phyloP scores from a whole-genome alignment of 208 protist genomes.

The Crithidia mellificae region DNA sequence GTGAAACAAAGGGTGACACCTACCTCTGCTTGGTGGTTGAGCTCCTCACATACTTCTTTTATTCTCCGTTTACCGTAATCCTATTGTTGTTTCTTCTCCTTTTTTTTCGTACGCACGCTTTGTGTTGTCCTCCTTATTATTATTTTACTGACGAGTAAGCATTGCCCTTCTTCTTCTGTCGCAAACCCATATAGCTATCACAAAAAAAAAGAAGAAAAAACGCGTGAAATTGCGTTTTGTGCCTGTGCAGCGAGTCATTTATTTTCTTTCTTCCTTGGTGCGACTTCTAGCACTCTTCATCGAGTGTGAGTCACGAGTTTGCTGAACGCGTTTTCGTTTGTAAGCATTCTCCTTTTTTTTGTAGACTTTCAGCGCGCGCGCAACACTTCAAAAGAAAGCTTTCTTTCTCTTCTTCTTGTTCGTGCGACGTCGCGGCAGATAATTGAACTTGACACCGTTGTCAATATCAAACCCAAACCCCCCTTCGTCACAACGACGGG shows the following conservation, averaged over 20 bases:
- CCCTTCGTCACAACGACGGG: constrained; percentile 32
- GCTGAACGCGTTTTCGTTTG: no score
- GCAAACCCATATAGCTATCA: neutral
- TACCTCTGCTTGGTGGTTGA: neutral
- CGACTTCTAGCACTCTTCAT: no score
- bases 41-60: neutral
- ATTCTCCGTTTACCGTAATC: neutral
- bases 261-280: neutral
- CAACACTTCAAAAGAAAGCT: no score
- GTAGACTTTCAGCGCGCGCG: no score
- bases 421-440: no score
- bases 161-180: neutral
- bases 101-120: neutral
- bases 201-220: constrained; percentile 2
- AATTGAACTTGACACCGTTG: no score
- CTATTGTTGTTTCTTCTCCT: neutral
- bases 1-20: neutral
- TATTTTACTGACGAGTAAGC: neutral
- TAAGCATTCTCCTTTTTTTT: no score
- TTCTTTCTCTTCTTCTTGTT: no score
- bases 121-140: neutral
- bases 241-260: neutral
- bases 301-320: no score
- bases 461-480: neutral
- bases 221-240: neutral